Conservation (phyloP, 2,329 filamentous ascomycete species). For the Xylaria sp. region DNA sequence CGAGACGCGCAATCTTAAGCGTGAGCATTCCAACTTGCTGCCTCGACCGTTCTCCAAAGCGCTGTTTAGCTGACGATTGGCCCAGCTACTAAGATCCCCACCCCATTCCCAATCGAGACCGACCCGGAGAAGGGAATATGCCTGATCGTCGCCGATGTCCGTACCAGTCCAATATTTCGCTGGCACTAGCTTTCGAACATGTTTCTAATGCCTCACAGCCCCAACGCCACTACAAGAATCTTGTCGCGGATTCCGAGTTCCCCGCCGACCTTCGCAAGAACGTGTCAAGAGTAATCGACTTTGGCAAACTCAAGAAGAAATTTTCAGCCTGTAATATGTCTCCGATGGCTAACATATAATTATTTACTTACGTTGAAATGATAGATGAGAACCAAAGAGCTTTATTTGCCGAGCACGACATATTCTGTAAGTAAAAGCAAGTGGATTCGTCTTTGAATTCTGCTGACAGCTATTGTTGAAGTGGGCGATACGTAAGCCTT, state of each 20-base stretch:
- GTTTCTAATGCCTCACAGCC: constrained; percentile 43
- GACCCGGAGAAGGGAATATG: constrained; percentile 65
- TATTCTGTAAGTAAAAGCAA: constrained; percentile 62
- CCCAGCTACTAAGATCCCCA: constrained; percentile 74
- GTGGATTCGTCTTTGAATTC: background rate
- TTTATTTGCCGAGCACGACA: constrained; percentile 82
- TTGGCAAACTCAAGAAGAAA: constrained; percentile 79
- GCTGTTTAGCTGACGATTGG: constrained; percentile 53
- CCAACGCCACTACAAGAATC: constrained; percentile 74
- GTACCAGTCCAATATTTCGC: background rate
- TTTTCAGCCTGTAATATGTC: constrained; percentile 70
- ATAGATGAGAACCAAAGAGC: constrained; percentile 78
- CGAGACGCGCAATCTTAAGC: constrained; percentile 62
- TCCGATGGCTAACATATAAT: background rate
- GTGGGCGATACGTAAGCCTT: constrained; percentile 74
- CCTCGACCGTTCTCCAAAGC: background rate
- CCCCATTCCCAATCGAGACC: constrained; percentile 77
- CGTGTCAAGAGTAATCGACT: constrained; percentile 78
- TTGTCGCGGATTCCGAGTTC: constrained; percentile 76
- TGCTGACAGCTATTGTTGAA: constrained; percentile 6
- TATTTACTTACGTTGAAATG: background rate
- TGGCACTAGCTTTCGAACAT: background rate
- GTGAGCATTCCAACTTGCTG: background rate
- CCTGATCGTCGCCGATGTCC: constrained; percentile 74
- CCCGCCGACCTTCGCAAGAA: constrained; percentile 68